Evolutionary conservation across 2,329 filamentous ascomycete genomes (phyloP).

Genomic region (Pseudogymnoascus sp.): DNA sequence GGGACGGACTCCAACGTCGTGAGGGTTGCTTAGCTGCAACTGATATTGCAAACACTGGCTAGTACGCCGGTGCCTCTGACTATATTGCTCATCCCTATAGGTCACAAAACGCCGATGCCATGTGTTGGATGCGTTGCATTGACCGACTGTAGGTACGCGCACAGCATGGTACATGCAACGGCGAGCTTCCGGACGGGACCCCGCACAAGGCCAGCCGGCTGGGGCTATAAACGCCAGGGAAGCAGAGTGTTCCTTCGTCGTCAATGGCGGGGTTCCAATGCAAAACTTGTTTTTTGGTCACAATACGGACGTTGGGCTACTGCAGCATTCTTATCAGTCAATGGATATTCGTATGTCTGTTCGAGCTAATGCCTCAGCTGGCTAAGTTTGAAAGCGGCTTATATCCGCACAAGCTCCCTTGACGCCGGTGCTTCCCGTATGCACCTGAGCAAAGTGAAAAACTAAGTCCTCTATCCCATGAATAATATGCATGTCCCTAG

Average conservation of each 20-base stretch:
- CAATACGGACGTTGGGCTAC: background rate
- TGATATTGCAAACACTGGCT: background rate
- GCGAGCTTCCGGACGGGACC: slow-evolving; percentile 1
- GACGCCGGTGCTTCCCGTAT: slow-evolving; percentile 2
- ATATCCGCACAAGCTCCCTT: background rate
- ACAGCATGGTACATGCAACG: slow-evolving; percentile 1
- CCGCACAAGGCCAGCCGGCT: background rate
- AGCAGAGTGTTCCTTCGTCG: background rate
- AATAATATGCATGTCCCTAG: background rate
- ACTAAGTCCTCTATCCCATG: background rate
- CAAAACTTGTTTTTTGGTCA: slow-evolving; percentile 8
- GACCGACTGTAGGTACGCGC: slow-evolving; percentile 8
- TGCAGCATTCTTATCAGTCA: background rate
- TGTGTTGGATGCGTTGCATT: slow-evolving; percentile 6
- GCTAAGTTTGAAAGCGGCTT: background rate
- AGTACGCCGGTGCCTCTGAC: background rate
- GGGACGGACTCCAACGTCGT: background rate
- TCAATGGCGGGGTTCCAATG: background rate
- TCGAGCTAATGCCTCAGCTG: slow-evolving; percentile 1
- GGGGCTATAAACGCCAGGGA: background rate
- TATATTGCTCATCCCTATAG: slow-evolving; percentile 7
- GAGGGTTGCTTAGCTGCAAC: background rate
- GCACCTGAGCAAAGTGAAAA: slow-evolving; percentile 1
- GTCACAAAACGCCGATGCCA: background rate
- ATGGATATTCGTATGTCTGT: background rate